Base-by-base conservation (phyloP, 225 moss, liverwort and hornwort genomes). In the Pseudisothecium myosuroides region DNA sequence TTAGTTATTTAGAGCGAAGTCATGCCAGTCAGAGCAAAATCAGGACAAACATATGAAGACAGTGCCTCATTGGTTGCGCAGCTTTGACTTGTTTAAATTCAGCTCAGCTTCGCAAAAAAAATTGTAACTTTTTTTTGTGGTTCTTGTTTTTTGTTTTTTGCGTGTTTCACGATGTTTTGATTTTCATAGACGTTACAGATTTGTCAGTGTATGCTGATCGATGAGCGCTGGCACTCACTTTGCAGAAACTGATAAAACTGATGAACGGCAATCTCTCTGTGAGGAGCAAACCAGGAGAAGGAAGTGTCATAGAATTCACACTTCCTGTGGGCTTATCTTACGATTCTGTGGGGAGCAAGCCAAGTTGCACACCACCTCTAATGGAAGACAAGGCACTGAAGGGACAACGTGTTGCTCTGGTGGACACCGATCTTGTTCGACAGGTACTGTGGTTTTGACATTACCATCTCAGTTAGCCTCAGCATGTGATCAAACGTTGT, bases 241-340 rank as follows among this genome's bases (percentile, higher is more conserved):
- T 91, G 92, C 96, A 98, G 96, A 98, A 98, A 95, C 86, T 98
- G 86, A 96, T 98, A 72, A 96, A 96, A 76, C 88, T 98, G 87
- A 98, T 98, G 96, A 93, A 95, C 62, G 98, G 96, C 82, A 87
- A 81, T 41, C 92, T 98, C 72, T 91, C 92, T 37, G 98, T 96
- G 85, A 95, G 90, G 83, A 98, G 96, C 91, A 95, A 92, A 80
- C 93, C 93, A 49, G 96, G 93, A 72, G 90, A 95, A 89, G 96
- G 96, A 50, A 98, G 98, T 91, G 90, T 96, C 82, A 95, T 98
- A 83, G 98, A 98, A 82, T 96, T 98, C 41, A 94, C 95, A 36
- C 83, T 96, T 85, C 91, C 95, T 79, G 91, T 93, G 50, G 85
- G 90, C 19, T 82, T 89, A 55, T n/a, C 36, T 76, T 69, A 85